Conservation (phyloP, 2,329 filamentous ascomycete species). For the Paracoccidioides lutzii region DNA sequence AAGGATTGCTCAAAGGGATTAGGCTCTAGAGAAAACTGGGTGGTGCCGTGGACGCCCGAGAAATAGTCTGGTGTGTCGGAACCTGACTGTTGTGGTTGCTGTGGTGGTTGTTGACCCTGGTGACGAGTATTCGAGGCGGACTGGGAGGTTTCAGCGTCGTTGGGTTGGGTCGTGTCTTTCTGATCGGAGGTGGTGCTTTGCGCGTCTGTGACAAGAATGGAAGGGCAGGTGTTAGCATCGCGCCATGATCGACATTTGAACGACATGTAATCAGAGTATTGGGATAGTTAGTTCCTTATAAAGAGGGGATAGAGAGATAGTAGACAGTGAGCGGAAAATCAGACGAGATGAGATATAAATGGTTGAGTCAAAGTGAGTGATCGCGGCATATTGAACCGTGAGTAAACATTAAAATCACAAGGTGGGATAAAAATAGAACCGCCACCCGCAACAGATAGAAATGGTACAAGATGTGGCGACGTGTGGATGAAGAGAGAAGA, state of each 20-base stretch:
- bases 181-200: constrained; percentile 1
- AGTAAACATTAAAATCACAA: neutral
- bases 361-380: too few species aligned
- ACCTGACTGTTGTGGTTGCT: constrained; percentile 37
- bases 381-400: too few species aligned
- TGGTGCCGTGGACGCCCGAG: constrained; percentile 42
- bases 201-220: neutral
- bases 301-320: neutral
- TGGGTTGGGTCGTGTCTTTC: neutral
- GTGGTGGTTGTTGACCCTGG: constrained; percentile 32
- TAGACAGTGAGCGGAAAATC: too few species aligned
- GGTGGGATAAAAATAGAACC: neutral
- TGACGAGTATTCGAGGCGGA: constrained; percentile 1
- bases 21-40: constrained; percentile 53
- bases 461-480: neutral
- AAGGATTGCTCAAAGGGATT: constrained; percentile 98
- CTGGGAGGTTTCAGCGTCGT: constrained; percentile 28
- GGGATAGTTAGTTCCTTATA: neutral
- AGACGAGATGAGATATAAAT: too few species aligned
- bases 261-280: neutral
- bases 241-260: neutral
- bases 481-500: neutral
- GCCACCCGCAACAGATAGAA: neutral
- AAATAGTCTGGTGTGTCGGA: constrained; percentile 58
- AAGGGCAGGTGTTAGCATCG: neutral